These are phyloP conservation scores for Trichoderma harzianum DNA, from an alignment of 2,329 filamentous ascomycete species.

Conservation along the genomic window DNA sequence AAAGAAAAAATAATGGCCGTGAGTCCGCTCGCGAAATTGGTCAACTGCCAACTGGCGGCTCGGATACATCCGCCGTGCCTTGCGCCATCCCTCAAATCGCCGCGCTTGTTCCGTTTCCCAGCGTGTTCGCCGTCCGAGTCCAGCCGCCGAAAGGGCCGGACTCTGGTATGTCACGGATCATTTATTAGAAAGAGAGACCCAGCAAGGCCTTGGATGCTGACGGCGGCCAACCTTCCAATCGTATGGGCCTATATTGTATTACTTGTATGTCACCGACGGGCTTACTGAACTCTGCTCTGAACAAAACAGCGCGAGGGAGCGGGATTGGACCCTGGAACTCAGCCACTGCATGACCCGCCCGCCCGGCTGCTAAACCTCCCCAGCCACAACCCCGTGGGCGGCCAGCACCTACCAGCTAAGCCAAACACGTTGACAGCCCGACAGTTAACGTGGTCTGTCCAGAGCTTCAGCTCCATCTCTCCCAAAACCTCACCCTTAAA, in stretches of 20 bases:
- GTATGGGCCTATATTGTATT: neutral
- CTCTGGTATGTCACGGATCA: neutral
- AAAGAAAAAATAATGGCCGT: neutral
- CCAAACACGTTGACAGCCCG: conserved; percentile 11
- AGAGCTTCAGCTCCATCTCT: conserved; percentile 13
- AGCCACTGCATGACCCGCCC: conserved; percentile 1
- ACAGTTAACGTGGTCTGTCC: conserved; percentile 16
- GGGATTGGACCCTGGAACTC: neutral
- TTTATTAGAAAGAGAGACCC: neutral
- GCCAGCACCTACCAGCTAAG: neutral
- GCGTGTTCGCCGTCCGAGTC: neutral
- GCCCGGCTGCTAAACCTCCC: neutral
- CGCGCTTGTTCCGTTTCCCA: neutral
- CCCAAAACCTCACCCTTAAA: neutral
- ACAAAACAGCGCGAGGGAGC: neutral
- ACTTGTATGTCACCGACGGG: neutral
- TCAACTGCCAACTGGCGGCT: neutral
- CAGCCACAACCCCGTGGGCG: conserved; percentile 11
- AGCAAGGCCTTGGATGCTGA: neutral
- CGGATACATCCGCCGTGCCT: conserved; percentile 10
- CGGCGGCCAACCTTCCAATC: neutral
- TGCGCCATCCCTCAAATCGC: conserved; percentile 7
- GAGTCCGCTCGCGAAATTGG: neutral
- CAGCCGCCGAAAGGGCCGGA: conserved; percentile 14
- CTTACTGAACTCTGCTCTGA: neutral